Evolutionary conservation across 768 basidiomycete species (phyloP).

Genomic region (Botryobasidium botryosum): DNA sequence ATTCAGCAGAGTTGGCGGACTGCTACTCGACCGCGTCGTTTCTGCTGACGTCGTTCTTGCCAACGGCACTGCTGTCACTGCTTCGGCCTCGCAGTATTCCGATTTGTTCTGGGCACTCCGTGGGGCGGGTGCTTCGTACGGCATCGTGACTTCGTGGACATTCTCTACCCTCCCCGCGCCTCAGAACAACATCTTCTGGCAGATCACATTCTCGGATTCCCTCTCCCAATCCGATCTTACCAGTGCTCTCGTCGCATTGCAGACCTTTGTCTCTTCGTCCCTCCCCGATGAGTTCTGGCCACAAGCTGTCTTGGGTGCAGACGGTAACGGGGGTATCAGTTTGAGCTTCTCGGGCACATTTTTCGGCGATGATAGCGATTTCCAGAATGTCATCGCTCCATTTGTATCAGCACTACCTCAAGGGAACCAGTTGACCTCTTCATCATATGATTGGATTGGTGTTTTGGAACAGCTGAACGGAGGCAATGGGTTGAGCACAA

Average conservation of each 20-base stretch:
- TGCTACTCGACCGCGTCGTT: constrained; percentile 30
- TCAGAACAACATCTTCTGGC: constrained; percentile 12
- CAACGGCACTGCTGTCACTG: constrained; percentile 15
- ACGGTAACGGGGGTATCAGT: neutral
- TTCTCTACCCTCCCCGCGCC: constrained; percentile 16
- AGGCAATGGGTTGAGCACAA: no score
- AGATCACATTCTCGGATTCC: constrained; percentile 6
- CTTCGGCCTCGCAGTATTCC: constrained; percentile 22
- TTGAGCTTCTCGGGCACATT: constrained; percentile 11
- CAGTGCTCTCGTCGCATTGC: constrained; percentile 13
- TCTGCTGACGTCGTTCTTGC: constrained; percentile 16
- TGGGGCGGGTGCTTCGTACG: neutral
- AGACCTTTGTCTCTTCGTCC: constrained; percentile 11
- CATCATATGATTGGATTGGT: constrained; percentile 9
- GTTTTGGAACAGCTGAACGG: constrained; percentile 6
- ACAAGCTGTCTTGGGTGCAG: neutral
- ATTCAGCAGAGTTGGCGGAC: constrained; percentile 25
- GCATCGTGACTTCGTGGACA: constrained; percentile 17
- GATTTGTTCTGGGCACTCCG: constrained; percentile 33
- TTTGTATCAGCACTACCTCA: neutral
- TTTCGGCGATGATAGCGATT: constrained; percentile 11
- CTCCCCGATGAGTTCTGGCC: constrained; percentile 10
- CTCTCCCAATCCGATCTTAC: constrained; percentile 18
- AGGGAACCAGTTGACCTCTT: constrained; percentile 2
- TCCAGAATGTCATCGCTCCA: constrained; percentile 7